These are phyloP conservation scores for Cladophialophora carrionii DNA, from an alignment of 2,329 filamentous ascomycete genomes.

Conservation along the genomic window DNA sequence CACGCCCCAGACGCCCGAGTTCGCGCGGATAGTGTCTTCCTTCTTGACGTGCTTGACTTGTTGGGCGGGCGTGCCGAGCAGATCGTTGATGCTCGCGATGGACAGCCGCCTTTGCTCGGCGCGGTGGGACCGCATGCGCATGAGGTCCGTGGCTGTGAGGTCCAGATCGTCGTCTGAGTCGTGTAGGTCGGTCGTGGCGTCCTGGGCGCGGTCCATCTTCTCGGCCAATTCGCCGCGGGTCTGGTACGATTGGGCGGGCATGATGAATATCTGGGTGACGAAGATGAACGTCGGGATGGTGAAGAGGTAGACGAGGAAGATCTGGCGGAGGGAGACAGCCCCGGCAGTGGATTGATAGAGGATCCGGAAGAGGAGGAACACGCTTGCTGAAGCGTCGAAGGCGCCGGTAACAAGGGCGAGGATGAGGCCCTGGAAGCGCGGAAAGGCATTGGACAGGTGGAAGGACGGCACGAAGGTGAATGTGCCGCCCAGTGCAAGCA, in stretches of 20 bases:
- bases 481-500: slow-evolving; percentile 75
- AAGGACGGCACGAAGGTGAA: slow-evolving; percentile 82
- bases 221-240: slow-evolving; percentile 76
- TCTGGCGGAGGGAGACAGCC: slow-evolving; percentile 57
- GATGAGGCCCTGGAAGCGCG: slow-evolving; percentile 72
- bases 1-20: slow-evolving; percentile 80
- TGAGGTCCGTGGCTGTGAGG: slow-evolving; percentile 50
- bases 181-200: slow-evolving; percentile 46
- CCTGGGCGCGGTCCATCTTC: slow-evolving; percentile 60
- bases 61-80: slow-evolving; percentile 69
- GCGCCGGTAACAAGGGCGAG: slow-evolving; percentile 78
- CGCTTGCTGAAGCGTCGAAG: slow-evolving; percentile 78
- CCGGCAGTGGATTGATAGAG: slow-evolving; percentile 63
- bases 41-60: slow-evolving; percentile 59
- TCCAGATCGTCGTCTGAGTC: slow-evolving; percentile 59
- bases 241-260: slow-evolving; percentile 75
- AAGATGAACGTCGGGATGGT: slow-evolving; percentile 68
- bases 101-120: slow-evolving; percentile 64
- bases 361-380: slow-evolving; percentile 75
- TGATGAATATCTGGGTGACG: slow-evolving; percentile 52
- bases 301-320: slow-evolving; percentile 71
- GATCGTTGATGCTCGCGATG: slow-evolving; percentile 68
- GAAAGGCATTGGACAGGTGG: slow-evolving; percentile 81
- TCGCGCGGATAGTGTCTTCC: slow-evolving; percentile 71
- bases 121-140: slow-evolving; percentile 56